Evolutionary conservation across 2,329 filamentous ascomycete species (phyloP).

Genomic region (Lachnum nothofagi): DNA sequence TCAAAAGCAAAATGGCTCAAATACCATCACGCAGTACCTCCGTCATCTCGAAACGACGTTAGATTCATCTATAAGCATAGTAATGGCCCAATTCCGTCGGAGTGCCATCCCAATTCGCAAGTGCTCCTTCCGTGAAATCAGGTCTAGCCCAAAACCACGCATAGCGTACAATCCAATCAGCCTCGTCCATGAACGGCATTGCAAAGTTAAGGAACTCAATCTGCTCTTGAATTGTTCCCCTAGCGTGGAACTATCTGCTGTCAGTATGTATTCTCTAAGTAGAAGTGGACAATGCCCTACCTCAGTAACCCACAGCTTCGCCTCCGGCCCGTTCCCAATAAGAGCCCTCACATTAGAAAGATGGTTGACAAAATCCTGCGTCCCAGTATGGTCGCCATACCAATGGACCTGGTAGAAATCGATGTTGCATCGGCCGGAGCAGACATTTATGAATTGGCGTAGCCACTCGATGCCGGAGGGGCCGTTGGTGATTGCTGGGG

Average conservation of each 20-base stretch:
- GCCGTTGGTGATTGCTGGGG: slow-evolving; percentile 40
- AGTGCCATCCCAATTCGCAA: neutral
- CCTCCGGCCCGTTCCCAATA: neutral
- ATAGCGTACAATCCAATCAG: slow-evolving; percentile 36
- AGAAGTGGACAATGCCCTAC: slow-evolving; percentile 5
- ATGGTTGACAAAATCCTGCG: slow-evolving; percentile 37
- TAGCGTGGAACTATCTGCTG: slow-evolving; percentile 34
- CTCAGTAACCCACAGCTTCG: slow-evolving; percentile 18
- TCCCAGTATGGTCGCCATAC: slow-evolving; percentile 12
- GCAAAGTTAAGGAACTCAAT: slow-evolving; percentile 37
- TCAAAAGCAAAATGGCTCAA: no score
- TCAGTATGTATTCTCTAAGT: slow-evolving; percentile 1
- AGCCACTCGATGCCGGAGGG: slow-evolving; percentile 37
- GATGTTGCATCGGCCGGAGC: slow-evolving; percentile 36
- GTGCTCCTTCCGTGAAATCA: neutral
- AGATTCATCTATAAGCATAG: neutral
- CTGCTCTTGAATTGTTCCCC: slow-evolving; percentile 27
- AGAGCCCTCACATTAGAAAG: slow-evolving; percentile 30
- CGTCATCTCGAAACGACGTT: no score
- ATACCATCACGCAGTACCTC: no score
- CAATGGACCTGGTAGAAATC: slow-evolving; percentile 43
- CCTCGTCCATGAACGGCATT: slow-evolving; percentile 38
- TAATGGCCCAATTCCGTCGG: neutral
- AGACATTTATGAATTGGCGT: slow-evolving; percentile 35
- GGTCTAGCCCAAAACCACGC: slow-evolving; percentile 26